Conservation (phyloP, 2,329 filamentous ascomycete species). For the Fusarium pseudograminearum region DNA sequence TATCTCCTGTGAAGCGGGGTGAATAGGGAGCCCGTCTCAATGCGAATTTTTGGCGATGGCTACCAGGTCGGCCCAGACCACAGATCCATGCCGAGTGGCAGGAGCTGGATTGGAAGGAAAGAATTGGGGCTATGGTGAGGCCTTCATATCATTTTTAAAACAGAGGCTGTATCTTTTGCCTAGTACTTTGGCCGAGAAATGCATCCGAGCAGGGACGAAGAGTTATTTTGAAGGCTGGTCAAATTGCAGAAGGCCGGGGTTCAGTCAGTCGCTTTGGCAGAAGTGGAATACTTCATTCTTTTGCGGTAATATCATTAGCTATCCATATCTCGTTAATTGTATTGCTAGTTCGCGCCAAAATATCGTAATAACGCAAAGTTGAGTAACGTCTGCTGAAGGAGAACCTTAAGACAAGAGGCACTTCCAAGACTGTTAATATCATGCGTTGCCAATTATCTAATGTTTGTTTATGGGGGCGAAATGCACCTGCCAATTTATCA, state of each 20-base stretch:
- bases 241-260: neutral
- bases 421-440: neutral
- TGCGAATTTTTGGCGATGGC: constrained; percentile 52
- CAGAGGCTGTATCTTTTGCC: neutral
- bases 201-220: neutral
- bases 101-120: constrained; percentile 24
- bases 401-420: neutral
- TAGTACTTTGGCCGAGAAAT: neutral
- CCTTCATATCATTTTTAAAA: constrained; percentile 19
- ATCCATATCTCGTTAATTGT: neutral
- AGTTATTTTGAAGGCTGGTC: neutral
- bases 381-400: neutral
- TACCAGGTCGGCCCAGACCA: constrained; percentile 35
- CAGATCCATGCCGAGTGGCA: constrained; percentile 13
- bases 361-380: neutral
- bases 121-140: constrained; percentile 3
- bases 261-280: neutral
- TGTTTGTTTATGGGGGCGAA: neutral
- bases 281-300: neutral
- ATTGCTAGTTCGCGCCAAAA: neutral
- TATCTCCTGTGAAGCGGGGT: constrained; percentile 55
- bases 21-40: constrained; percentile 57
- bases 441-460: neutral
- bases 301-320: neutral
- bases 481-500: neutral